Conservation (phyloP, 495 filamentous ascomycete species). For the Hypoxylon intermedium region DNA sequence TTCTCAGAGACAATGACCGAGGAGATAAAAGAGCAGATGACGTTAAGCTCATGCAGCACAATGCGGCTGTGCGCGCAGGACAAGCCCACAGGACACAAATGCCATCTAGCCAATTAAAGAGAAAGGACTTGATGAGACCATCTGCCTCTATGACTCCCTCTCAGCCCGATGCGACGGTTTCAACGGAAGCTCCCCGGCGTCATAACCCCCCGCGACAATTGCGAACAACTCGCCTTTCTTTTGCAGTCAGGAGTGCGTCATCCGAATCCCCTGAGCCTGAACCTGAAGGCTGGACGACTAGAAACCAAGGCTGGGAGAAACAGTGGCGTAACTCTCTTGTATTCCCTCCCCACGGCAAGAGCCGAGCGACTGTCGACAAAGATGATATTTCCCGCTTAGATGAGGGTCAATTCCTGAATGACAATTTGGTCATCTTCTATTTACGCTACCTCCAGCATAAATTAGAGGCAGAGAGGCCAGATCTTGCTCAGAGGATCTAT, state of each 20-base stretch:
- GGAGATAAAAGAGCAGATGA: too few relatives aligned
- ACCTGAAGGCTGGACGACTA: constrained; percentile 50
- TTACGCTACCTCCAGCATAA: constrained; percentile 75
- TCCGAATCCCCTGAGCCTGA: constrained; percentile 11
- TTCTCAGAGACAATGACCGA: constrained; percentile 3
- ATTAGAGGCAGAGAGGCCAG: constrained; percentile 61
- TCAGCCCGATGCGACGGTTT: not conserved
- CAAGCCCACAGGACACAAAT: not conserved
- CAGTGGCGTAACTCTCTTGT: constrained; percentile 67
- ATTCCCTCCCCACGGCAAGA: constrained; percentile 72
- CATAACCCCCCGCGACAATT: constrained; percentile 1
- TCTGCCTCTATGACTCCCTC: not conserved
- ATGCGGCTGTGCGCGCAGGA: constrained; percentile 4
- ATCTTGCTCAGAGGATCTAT: constrained; percentile 71
- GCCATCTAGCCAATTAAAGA: constrained; percentile 2
- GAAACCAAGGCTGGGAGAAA: constrained; percentile 51
- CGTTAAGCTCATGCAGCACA: constrained; percentile 35
- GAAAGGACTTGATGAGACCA: constrained; percentile 24
- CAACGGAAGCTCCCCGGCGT: constrained; percentile 1
- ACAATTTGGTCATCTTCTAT: constrained; percentile 89
- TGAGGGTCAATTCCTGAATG: constrained; percentile 87
- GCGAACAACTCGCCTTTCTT: constrained; percentile 31
- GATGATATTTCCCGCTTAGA: constrained; percentile 81
- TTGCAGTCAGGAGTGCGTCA: constrained; percentile 6
- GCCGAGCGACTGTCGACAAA: constrained; percentile 76